Conservation (phyloP, 2,329 filamentous ascomycete genomes). For the Hysterium pulicare region DNA sequence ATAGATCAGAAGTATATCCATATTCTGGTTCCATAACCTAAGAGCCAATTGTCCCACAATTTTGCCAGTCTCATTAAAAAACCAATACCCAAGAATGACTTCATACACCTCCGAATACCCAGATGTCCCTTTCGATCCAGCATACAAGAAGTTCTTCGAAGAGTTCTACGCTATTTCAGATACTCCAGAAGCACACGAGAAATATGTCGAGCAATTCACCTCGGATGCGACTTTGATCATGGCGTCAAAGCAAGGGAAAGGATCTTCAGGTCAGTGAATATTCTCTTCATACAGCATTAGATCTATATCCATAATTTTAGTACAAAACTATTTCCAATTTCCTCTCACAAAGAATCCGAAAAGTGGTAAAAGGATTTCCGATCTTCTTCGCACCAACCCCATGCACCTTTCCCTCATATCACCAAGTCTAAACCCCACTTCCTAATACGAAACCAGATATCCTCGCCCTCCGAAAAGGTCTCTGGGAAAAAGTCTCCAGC, state of each 20-base stretch:
- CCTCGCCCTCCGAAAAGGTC: conserved; percentile 47
- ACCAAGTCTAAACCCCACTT: not conserved
- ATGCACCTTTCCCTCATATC: not conserved
- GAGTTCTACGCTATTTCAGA: conserved; percentile 47
- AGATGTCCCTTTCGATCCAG: conserved; percentile 34
- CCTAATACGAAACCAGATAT: conserved; percentile 42
- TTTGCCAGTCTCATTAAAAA: too few relatives aligned
- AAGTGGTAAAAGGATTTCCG: too few relatives aligned
- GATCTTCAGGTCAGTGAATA: conserved; percentile 40
- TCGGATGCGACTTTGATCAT: conserved; percentile 51
- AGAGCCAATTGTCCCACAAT: too few relatives aligned
- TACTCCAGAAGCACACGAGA: conserved; percentile 46
- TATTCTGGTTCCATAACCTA: too few relatives aligned
- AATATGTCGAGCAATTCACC: conserved; percentile 49
- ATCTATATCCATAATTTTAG: too few relatives aligned
- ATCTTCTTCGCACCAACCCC: not conserved
- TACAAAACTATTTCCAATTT: too few relatives aligned
- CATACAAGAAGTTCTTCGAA: conserved; percentile 45
- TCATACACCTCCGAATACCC: conserved; percentile 35
- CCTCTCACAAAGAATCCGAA: too few relatives aligned
- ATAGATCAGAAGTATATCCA: too few relatives aligned
- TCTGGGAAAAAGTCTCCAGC: conserved; percentile 52
- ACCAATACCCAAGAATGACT: too few relatives aligned
- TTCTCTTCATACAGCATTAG: not conserved
- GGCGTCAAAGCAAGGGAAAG: conserved; percentile 47